phyloP scores from a whole-genome alignment of 2,329 filamentous ascomycete species.

The Claviceps paspali region DNA sequence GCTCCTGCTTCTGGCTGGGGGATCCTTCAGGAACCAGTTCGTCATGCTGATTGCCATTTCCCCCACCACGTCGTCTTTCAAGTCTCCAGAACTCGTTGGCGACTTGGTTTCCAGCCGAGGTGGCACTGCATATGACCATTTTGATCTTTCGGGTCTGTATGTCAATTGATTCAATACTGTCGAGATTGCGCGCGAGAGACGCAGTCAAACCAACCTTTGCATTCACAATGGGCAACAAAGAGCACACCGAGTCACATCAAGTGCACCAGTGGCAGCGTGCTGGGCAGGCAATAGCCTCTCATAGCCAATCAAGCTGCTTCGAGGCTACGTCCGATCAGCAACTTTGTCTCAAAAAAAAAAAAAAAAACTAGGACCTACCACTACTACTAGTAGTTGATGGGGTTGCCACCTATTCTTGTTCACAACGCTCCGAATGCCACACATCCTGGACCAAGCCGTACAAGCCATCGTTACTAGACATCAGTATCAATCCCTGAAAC shows the following conservation, averaged over 20 bases:
- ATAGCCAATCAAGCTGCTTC: not conserved
- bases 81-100: not conserved
- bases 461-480: not conserved
- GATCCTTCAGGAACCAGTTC: not conserved
- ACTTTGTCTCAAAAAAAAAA: no score
- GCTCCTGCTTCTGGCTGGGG: not conserved
- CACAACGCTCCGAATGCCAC: not conserved
- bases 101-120: not conserved
- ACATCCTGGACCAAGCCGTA: not conserved
- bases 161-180: not conserved
- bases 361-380: no score
- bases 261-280: not conserved
- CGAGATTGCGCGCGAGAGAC: not conserved
- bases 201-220: not conserved
- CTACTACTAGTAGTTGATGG: no score
- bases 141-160: not conserved
- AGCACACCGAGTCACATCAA: not conserved
- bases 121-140: constrained; percentile 1
- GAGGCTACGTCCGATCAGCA: not conserved
- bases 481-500: constrained; percentile 1
- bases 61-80: not conserved
- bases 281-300: no score
- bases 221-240: not conserved
- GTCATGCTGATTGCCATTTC: not conserved
- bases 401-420: not conserved